Percentiles rank a stretch among this genome's conserved stretches.
Conservation (phyloP, 495 filamentous ascomycete species). For the Aspergillus panamensis region DNA sequence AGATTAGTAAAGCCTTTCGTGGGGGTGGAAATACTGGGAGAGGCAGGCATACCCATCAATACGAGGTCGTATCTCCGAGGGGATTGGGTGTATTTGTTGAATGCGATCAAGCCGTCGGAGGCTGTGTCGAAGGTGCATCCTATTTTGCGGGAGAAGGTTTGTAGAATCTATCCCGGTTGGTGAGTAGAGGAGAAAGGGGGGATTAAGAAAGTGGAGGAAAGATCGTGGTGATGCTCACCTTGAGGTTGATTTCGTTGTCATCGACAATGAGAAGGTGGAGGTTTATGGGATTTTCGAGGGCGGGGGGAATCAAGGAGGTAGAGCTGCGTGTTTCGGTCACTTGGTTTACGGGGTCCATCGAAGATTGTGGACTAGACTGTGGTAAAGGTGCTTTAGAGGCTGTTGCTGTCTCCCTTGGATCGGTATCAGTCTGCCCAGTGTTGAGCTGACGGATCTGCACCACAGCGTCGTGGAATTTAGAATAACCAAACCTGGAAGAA, state of each 20-base stretch:
- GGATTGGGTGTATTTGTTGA: conserved; percentile 41
- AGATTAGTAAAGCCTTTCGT: background rate
- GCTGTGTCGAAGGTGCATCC: conserved; percentile 46
- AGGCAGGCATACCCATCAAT: conserved; percentile 37
- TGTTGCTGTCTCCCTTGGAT: background rate
- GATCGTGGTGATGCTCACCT: conserved; percentile 5
- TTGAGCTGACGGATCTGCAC: conserved; percentile 3
- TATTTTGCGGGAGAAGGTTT: conserved; percentile 44
- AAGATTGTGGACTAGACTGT: no score
- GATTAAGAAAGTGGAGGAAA: background rate
- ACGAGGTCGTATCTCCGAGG: conserved; percentile 40
- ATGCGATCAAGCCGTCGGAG: conserved; percentile 52
- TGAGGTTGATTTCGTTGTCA: conserved; percentile 39
- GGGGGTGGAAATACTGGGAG: background rate
- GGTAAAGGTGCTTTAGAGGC: background rate
- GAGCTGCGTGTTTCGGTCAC: background rate
- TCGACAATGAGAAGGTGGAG: conserved; percentile 34
- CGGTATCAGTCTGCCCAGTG: background rate
- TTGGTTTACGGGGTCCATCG: background rate
- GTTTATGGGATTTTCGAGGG: background rate
- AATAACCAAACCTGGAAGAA: conserved; percentile 16
- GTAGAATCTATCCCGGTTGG: conserved; percentile 15
- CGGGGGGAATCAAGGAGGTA: background rate
- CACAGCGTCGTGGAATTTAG: conserved; percentile 14
- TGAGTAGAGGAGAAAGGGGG: background rate